Evolutionary conservation across 2,329 filamentous ascomycete genomes (phyloP), one percentile per base, ranked within the genome.

Genomic region (Beauveria asiatica): DNA sequence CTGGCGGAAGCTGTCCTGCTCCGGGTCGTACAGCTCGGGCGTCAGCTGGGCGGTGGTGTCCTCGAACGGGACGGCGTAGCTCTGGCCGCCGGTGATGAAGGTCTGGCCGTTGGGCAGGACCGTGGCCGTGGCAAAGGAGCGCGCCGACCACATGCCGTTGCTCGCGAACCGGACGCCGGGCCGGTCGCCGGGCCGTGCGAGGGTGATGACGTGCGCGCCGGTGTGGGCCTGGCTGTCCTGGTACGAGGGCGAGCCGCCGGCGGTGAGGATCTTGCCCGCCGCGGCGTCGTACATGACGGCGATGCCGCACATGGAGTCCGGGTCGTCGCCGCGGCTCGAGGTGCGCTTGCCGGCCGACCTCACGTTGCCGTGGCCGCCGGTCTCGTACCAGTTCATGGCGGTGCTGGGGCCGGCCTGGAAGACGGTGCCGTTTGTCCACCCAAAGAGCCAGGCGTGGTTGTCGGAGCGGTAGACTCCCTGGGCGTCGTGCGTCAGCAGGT

Each of bases 201-300:
- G 70, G 0, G 79, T 82, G 44, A 82, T 77, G 62, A 83, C 64
- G 65, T 81, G 76, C 0, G 80, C 79, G 61, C 75, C 74, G 6
- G 68, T 70, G 0, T 75, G 76, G 1, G 76, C 76, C 7, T 69
- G 62, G n/a, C 70, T 70, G 55, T 75, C 64, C 30, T 76, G 70
- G 63, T 83, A 84, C 39, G 72, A 70, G 0, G 74, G 70, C 0
- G 76, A 69, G 9, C 82, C 82, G 10, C 83, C 82, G 16, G 75
- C 70, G 0, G 79, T 77, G 2, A 84, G 70, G 37, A 84, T 83
- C 67, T 83, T 82, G 37, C 82, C 82, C 1, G 76, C 75, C 59
- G 82, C 76, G 30, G 81, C 80, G 64, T 85, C 82, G 64, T 79
- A 85, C 81, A 85, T 84, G 62, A 81, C 75, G 5, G 77, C 76